Conservation (phyloP, 2,329 filamentous ascomycete genomes). For the Neonectria hederae region DNA sequence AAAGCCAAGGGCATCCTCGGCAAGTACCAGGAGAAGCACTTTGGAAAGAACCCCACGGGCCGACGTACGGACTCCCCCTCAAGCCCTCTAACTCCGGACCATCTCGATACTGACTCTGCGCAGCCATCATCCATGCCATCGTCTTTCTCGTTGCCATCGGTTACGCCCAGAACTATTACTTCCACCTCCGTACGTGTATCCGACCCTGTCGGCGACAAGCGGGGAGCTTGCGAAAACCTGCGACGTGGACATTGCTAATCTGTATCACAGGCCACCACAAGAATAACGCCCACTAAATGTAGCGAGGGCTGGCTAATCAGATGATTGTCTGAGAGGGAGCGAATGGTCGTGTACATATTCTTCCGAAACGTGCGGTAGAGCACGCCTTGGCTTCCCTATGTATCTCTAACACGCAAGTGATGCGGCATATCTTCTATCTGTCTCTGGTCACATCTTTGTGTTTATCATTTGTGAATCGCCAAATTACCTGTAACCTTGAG, state of each 20-base stretch:
- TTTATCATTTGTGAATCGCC: neutral
- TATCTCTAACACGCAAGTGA: slow-evolving; percentile 46
- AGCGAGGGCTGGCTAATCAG: slow-evolving; percentile 31
- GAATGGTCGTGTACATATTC: slow-evolving; percentile 55
- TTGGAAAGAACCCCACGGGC: slow-evolving; percentile 90
- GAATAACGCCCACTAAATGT: slow-evolving; percentile 95
- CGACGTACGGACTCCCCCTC: slow-evolving; percentile 73
- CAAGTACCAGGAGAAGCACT: slow-evolving; percentile 91
- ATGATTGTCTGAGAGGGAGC: slow-evolving; percentile 39
- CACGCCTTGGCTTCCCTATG: slow-evolving; percentile 50
- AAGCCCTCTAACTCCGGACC: slow-evolving; percentile 37
- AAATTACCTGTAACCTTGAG: neutral
- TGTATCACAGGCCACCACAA: slow-evolving; percentile 90
- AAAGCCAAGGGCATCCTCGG: slow-evolving; percentile 85
- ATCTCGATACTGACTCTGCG: slow-evolving; percentile 29
- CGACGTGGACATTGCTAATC: slow-evolving; percentile 26
- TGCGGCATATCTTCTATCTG: slow-evolving; percentile 35
- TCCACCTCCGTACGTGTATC: slow-evolving; percentile 88
- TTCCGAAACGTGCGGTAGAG: slow-evolving; percentile 49
- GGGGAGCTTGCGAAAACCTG: neutral
- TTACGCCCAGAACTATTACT: slow-evolving; percentile 99
- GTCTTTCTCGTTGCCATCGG: slow-evolving; percentile 80
- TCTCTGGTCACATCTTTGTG: neutral
- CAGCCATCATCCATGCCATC: slow-evolving; percentile 90
- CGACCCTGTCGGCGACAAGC: neutral